Base-by-base conservation (phyloP, 148 eudicot species). In the Chenopodium album region DNA sequence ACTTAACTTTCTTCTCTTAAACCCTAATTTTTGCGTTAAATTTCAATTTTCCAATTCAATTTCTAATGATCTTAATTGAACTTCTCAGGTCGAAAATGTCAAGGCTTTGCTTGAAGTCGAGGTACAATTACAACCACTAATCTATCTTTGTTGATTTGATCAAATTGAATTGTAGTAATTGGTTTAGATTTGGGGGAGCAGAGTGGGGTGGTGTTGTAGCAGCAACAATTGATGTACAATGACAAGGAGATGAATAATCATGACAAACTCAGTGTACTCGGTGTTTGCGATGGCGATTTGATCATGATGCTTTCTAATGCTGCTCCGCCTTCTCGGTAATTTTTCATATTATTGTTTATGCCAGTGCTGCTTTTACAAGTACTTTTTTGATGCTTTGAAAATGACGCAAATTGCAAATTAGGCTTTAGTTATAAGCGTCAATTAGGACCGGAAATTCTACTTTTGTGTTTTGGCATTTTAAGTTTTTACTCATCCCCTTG, bases 51-150 rank as follows among this genome's bases (percentile, higher is more conserved):
- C 20, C 28, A 28, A 14, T 64, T 52, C 9, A 66, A 48, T 41
- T 13, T 64, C 12, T 14, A 29, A 52, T 13, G 80, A 78, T 78
- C 28, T 66, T 79, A 59, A 16, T 79, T 28, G 28, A 28, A 28
- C 28, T 28, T 28, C 28, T 28, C 46, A 96, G 98, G 95, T 96
- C 71, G 99, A 96, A 83, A 95, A 96, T 78, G 86, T 96, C 87
- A 96, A 96, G 89, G 99, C 99, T 86, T 83, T 96, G 62, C 94
- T 96, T 59, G 99, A 96, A 82, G 98, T 95, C 71, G 99, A 96
- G 98, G 99, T 95, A 17, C 44, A 37, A 37, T 37, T 28, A 28
- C 28, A 28, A 28, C 28, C 23, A 10, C 8, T 2, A 5, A 13
- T 29, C 63, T 20, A 9, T 67, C 44, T 2, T 11, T 73, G 11